Percentiles rank a stretch among this genome's conserved stretches.
These are phyloP conservation scores for Pleurotus tuoliensis DNA, from an alignment of 768 basidiomycete species.

Conservation along the genomic window DNA sequence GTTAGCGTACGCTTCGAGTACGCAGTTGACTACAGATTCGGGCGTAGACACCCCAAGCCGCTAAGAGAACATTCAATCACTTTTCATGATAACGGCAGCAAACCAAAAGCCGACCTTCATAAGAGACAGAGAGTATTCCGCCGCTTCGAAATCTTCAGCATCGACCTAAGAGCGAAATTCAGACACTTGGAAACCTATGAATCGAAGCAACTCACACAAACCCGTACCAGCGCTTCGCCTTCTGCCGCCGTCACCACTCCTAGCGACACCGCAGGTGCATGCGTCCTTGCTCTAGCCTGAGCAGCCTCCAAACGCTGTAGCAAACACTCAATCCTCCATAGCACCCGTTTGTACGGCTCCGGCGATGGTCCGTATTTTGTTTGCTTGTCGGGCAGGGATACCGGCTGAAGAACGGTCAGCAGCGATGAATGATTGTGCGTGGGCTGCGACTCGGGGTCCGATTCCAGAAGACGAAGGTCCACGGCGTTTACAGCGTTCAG, in stretches of 20 bases:
- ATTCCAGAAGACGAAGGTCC: conserved; percentile 27
- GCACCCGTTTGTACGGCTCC: background rate
- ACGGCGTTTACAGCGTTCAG: conserved; percentile 27
- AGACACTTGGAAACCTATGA: background rate
- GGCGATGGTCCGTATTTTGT: conserved; percentile 1
- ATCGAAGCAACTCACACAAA: conserved; percentile 34
- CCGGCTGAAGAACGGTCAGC: background rate
- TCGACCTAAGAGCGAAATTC: conserved; percentile 34
- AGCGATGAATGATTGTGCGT: conserved; percentile 9
- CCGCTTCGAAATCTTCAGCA: conserved; percentile 42
- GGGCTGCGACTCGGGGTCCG: background rate
- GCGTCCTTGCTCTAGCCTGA: conserved; percentile 10
- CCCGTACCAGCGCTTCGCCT: conserved; percentile 51
- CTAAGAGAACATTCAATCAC: conserved; percentile 22
- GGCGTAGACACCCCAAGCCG: conserved; percentile 38
- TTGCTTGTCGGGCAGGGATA: conserved; percentile 19
- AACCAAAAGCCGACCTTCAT: conserved; percentile 40
- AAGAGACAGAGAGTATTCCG: conserved; percentile 46
- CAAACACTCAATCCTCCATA: background rate
- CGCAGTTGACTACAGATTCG: conserved; percentile 37
- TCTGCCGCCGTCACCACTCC: conserved; percentile 47
- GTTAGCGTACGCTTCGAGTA: conserved; percentile 48
- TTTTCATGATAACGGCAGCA: background rate
- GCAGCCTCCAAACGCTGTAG: background rate
- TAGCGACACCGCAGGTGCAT: conserved; percentile 30